A percentile compares a stretch with the other conserved stretches of the same genome.
phyloP scores from a whole-genome alignment of 1,284 basidiomycete genomes.

The Rhodotorula sp. region DNA sequence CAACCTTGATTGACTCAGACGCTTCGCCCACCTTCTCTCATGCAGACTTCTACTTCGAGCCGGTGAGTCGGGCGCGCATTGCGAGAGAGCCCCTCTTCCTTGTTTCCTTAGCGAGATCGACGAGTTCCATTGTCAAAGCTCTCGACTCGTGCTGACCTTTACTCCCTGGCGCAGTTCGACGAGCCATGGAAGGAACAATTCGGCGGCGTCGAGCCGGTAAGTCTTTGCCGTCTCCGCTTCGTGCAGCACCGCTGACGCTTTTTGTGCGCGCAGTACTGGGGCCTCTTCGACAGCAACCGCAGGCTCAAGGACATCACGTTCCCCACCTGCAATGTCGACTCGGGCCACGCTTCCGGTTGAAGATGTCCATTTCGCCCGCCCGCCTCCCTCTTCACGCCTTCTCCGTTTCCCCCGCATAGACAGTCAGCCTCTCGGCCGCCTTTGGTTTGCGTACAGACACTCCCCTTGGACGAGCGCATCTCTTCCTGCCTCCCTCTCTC shows the following conservation, averaged over 20 bases:
- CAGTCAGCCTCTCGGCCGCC: background rate
- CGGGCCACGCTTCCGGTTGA: conserved; percentile 1
- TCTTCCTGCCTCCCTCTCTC: no score
- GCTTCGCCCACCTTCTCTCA: no score
- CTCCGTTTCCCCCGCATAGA: background rate
- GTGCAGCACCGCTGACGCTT: background rate
- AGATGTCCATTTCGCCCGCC: no score
- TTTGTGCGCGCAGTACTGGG: conserved; percentile 44
- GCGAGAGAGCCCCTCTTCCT: background rate
- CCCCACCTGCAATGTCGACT: conserved; percentile 29
- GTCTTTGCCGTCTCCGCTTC: background rate
- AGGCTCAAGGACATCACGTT: conserved; percentile 40
- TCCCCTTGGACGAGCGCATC: no score
- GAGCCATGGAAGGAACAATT: conserved; percentile 55
- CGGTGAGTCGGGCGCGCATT: conserved; percentile 41
- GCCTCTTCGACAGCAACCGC: conserved; percentile 53
- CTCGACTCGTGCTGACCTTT: conserved; percentile 1
- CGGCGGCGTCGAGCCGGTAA: conserved; percentile 75
- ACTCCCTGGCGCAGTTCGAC: no score
- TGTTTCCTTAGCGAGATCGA: no score
- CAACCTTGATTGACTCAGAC: no score
- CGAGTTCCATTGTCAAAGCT: no score
- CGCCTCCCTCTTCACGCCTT: background rate
- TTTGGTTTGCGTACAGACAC: no score
- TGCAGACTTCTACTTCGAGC: conserved; percentile 54